Conservation (phyloP, 805 yeast species). For the Spathaspora arborariae region DNA sequence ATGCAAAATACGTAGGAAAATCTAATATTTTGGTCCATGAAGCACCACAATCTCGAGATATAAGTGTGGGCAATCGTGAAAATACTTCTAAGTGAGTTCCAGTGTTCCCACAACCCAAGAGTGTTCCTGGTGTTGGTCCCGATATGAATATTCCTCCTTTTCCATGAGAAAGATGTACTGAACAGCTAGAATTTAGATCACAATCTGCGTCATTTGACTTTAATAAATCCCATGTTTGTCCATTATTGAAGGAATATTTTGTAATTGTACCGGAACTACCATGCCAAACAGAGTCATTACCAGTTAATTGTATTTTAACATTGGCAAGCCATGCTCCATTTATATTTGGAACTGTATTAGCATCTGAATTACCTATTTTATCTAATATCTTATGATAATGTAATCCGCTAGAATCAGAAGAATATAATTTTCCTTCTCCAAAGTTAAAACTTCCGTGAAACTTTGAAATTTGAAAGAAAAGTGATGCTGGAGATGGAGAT, state of each 20-base stretch:
- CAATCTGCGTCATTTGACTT: slow-evolving; percentile 41
- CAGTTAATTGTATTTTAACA: slow-evolving; percentile 16
- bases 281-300: slow-evolving; percentile 22
- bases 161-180: slow-evolving; percentile 38
- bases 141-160: slow-evolving; percentile 38
- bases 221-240: slow-evolving; percentile 48
- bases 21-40: slow-evolving; percentile 60
- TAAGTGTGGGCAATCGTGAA: slow-evolving; percentile 41
- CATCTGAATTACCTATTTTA: slow-evolving; percentile 38
- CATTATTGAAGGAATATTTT: slow-evolving; percentile 49
- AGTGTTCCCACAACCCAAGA: slow-evolving; percentile 28
- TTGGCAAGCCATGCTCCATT: slow-evolving; percentile 66
- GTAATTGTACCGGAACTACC: slow-evolving; percentile 20
- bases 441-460: slow-evolving; percentile 13
- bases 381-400: slow-evolving; percentile 44
- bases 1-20: slow-evolving; percentile 50
- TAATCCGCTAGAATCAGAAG: slow-evolving; percentile 57
- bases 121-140: slow-evolving; percentile 53
- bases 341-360: slow-evolving; percentile 44
- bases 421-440: slow-evolving; percentile 40
- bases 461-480: slow-evolving; percentile 26
- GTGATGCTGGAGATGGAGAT: slow-evolving; percentile 30
- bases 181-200: slow-evolving; percentile 44
- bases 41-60: slow-evolving; percentile 76
- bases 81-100: slow-evolving; percentile 20